A percentile compares a stretch with the other conserved stretches of the same genome.
phyloP scores from a whole-genome alignment of 192 early-diverging fungal genomes.

The Coemansia sp. region DNA sequence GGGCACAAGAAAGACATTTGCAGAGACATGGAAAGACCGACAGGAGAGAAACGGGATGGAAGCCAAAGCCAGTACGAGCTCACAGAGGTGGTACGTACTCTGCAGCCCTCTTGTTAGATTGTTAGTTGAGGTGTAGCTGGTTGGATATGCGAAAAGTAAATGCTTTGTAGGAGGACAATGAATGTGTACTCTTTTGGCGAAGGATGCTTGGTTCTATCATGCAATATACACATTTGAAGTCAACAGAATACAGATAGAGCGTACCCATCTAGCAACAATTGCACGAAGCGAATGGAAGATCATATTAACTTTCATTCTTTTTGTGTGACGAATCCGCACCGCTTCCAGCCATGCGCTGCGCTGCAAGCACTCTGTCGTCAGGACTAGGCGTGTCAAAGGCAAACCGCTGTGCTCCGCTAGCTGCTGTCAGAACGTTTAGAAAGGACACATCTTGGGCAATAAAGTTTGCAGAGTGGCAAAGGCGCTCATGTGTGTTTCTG shows the following conservation, averaged over 20 bases:
- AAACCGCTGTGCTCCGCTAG: constrained; percentile 50
- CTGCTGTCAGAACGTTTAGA: constrained; percentile 39
- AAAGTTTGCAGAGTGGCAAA: constrained; percentile 3
- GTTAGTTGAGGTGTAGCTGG: background rate
- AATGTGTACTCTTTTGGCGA: background rate
- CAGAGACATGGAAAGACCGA: background rate
- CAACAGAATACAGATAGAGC: background rate
- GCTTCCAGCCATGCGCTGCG: constrained; percentile 50
- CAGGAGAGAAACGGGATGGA: background rate
- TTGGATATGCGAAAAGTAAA: background rate
- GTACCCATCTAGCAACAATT: too few species aligned
- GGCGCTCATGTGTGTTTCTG: background rate
- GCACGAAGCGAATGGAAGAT: background rate
- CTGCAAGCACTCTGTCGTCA: constrained; percentile 74
- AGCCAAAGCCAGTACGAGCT: background rate
- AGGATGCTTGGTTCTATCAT: background rate
- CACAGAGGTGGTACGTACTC: constrained; percentile 6
- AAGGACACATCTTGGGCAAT: constrained; percentile 32
- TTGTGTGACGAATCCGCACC: background rate
- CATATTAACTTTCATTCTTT: background rate
- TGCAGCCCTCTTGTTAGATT: background rate
- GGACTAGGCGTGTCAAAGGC: constrained; percentile 81
- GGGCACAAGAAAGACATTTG: background rate
- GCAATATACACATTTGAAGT: background rate
- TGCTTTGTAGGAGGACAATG: background rate